These are phyloP conservation scores for Plasmodium inui DNA, from an alignment of 169 alveolate genomes.

Conservation along the genomic window DNA sequence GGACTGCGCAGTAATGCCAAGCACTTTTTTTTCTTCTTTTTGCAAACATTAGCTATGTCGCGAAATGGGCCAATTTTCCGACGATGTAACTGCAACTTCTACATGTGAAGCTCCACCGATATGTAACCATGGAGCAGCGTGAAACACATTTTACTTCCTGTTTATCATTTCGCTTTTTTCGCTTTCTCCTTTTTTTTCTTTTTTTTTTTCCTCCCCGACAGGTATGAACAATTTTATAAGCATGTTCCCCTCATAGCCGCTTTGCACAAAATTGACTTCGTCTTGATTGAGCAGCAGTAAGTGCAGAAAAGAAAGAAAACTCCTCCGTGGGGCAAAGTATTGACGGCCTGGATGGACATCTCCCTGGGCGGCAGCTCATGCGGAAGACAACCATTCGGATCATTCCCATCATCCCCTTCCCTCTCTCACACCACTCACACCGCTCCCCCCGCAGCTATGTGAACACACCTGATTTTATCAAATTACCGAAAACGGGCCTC, in stretches of 20 bases:
- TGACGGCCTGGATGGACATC: neutral
- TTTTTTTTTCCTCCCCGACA: neutral
- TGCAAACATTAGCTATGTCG: neutral
- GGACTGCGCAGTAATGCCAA: constrained; percentile 40
- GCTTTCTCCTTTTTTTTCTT: neutral
- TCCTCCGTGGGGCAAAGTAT: neutral
- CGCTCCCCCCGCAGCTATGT: neutral
- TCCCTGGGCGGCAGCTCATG: neutral
- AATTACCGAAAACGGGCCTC: constrained; percentile 4
- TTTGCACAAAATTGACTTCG: constrained; percentile 9
- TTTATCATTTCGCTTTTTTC: neutral
- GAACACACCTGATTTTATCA: constrained; percentile 3
- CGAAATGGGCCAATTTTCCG: neutral
- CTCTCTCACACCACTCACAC: neutral
- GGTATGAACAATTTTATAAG: constrained; percentile 63
- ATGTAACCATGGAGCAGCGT: neutral
- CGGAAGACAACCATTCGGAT: neutral
- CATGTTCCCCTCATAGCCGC: constrained; percentile 49
- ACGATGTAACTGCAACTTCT: neutral
- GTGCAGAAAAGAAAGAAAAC: neutral
- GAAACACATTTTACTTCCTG: neutral
- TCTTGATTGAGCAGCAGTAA: constrained; percentile 42
- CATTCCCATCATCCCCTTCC: neutral
- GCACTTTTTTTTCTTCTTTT: neutral
- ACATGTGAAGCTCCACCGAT: neutral